Evolutionary conservation across 768 basidiomycete genomes (phyloP), one percentile per base, ranked within the genome.

Genomic region (Amanita exitialis): DNA sequence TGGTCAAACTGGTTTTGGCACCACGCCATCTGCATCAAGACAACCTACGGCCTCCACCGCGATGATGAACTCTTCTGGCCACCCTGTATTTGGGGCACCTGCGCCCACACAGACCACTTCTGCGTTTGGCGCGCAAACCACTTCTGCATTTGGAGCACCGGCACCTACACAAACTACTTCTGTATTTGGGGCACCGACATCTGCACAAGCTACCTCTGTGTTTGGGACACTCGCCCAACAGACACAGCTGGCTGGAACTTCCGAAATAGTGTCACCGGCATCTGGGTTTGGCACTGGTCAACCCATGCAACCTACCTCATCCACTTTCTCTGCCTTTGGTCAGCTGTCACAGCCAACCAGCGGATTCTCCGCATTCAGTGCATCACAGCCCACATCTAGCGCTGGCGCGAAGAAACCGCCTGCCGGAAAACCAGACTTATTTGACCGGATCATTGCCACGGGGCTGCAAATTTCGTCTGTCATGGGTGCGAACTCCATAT

Each of bases 1-100:
- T 43, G 69, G 62, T n/a, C 61, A 60, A 51, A 62, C 74, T 8
- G 66, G 60, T 6, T 75, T 74, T 53, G 69, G 69, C 10, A 55
- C 59, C 12, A 18, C 64, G 27, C 37, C 58, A 0, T 62, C 67
- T 35, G 63, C 60, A 4, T 72, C 70, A 47, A 64, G 62, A 16
- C 69, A 70, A 44, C 54, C 62, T 27, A 57, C 58, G 27, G 4
- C 57, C 35, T 52, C 63, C 18, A 52, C 62, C 5, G 49, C 63
- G 3, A 56, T 65, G 2, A 68, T 74, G 13, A 8, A 27, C 8
- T 4, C 32, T 10, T 32, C 13, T 13, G 32, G 2, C 32, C 32
- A 32, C 2, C 32, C 12, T 27, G 25, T 6, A n/a, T n/a, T n/a
- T n/a, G n/a, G n/a, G n/a, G n/a, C n/a, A n/a, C n/a, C n/a, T n/a